Evolutionary conservation across 768 basidiomycete genomes (phyloP).

Genomic region (Lyophyllum shimeji): DNA sequence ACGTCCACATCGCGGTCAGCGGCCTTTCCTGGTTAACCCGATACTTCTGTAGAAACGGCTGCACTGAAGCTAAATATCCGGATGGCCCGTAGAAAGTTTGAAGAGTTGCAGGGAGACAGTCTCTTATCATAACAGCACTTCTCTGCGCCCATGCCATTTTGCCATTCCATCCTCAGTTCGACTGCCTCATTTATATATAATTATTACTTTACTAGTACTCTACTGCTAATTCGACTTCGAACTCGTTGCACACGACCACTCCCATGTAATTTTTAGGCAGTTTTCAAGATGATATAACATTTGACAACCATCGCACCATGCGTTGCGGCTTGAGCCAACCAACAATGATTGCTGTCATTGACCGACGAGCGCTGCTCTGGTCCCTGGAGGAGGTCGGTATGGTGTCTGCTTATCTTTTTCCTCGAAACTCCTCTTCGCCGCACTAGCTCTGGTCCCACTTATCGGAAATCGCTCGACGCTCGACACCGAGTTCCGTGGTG

Average conservation of each 20-base stretch:
- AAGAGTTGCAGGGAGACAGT: conserved; percentile 81
- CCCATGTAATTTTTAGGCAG: background rate
- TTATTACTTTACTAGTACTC: conserved; percentile 5
- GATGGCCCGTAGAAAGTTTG: conserved; percentile 84
- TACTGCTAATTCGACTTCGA: background rate
- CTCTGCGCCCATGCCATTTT: background rate
- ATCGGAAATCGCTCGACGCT: conserved; percentile 34
- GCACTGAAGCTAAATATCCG: conserved; percentile 87
- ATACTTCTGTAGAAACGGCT: conserved; percentile 66
- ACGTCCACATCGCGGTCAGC: conserved; percentile 5
- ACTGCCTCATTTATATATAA: conserved; percentile 6
- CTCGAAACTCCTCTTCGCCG: conserved; percentile 29
- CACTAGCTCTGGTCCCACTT: conserved; percentile 37
- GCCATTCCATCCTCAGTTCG: background rate
- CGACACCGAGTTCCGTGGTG: conserved; percentile 12
- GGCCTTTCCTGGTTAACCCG: background rate
- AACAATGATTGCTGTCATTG: background rate
- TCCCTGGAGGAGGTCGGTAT: conserved; percentile 36
- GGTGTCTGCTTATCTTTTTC: conserved; percentile 32
- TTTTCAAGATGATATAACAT: background rate
- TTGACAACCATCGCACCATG: background rate
- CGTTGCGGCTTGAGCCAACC: background rate
- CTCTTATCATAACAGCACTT: conserved; percentile 32
- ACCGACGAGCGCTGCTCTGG: conserved; percentile 9
- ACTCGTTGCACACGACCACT: background rate